phyloP scores from a whole-genome alignment of 495 filamentous ascomycete species.

The Chaetomium fimeti region DNA sequence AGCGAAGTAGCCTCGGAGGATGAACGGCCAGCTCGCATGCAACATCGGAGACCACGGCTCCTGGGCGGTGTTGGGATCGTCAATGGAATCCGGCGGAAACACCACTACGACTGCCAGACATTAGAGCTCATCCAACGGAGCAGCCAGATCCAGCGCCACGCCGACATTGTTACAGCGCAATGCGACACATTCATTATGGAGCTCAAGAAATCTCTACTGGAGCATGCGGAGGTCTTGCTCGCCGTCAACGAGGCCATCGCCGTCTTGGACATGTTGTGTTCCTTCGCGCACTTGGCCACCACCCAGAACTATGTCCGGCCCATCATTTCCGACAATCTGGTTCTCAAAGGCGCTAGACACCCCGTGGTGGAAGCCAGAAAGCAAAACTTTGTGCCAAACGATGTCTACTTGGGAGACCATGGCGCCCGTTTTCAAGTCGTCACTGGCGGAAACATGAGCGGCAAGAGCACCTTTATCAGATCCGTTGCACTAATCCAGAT shows the following conservation, averaged over 20 bases:
- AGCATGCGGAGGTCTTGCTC: conserved; percentile 68
- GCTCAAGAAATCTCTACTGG: conserved; percentile 64
- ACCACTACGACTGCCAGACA: conserved; percentile 79
- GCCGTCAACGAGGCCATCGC: conserved; percentile 80
- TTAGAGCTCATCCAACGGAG: conserved; percentile 75
- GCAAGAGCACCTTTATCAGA: conserved; percentile 95
- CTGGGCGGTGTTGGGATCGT: conserved; percentile 49
- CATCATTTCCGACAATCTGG: conserved; percentile 68
- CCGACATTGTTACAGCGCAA: conserved; percentile 73
- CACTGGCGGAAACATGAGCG: conserved; percentile 97
- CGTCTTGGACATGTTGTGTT: conserved; percentile 86
- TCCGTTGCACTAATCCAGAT: conserved; percentile 79
- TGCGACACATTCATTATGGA: conserved; percentile 69
- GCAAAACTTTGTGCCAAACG: conserved; percentile 77
- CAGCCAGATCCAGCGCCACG: conserved; percentile 55
- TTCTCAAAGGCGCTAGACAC: conserved; percentile 78
- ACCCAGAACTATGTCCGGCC: conserved; percentile 78
- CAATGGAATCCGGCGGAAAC: conserved; percentile 70
- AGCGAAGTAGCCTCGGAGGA: conserved; percentile 36
- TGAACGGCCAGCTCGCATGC: not conserved
- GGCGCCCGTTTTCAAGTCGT: conserved; percentile 85
- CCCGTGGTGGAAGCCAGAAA: conserved; percentile 63
- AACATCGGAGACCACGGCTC: conserved; percentile 5
- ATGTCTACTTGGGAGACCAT: conserved; percentile 71
- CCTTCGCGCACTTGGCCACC: conserved; percentile 77